Percentiles rank a stretch among this genome's conserved stretches.
Conservation (phyloP, 768 basidiomycete genomes). For the Mycena chlorophos region DNA sequence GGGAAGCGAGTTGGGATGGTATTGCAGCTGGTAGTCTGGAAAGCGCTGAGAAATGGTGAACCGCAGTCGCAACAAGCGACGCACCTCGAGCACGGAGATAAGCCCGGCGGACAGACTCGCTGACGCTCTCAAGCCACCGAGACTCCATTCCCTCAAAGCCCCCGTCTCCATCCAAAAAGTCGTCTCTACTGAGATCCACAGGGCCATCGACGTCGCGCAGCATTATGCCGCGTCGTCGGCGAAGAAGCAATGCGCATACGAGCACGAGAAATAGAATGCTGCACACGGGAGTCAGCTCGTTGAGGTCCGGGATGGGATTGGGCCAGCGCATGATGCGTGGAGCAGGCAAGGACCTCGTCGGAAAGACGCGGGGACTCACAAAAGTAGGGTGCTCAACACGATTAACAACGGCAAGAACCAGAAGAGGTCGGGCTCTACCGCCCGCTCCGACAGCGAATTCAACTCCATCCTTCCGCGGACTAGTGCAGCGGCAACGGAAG, state of each 20-base stretch:
- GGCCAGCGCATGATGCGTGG: too few relatives aligned
- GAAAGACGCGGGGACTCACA: neutral
- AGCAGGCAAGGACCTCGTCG: too few relatives aligned
- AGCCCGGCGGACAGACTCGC: slow-evolving; percentile 62
- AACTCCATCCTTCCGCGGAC: too few relatives aligned
- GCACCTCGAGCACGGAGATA: slow-evolving; percentile 89
- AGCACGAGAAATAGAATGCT: slow-evolving; percentile 85
- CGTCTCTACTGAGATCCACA: slow-evolving; percentile 88
- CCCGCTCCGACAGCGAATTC: too few relatives aligned
- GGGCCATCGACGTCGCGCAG: slow-evolving; percentile 89
- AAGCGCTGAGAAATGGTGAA: slow-evolving; percentile 12
- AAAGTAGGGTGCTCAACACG: neutral
- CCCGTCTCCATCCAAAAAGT: slow-evolving; percentile 87
- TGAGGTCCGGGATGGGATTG: neutral
- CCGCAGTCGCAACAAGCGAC: slow-evolving; percentile 23
- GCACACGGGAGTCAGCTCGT: neutral
- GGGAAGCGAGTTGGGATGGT: slow-evolving; percentile 93
- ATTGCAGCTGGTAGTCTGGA: slow-evolving; percentile 79
- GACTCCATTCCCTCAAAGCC: slow-evolving; percentile 91
- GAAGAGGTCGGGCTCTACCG: too few relatives aligned
- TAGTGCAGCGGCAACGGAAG: too few relatives aligned
- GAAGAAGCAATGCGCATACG: slow-evolving; percentile 82
- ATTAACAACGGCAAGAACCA: neutral
- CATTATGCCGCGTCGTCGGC: slow-evolving; percentile 72
- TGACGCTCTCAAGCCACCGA: slow-evolving; percentile 87